Evolutionary conservation across 352 stramenopile species (phyloP), one percentile per base, ranked within the genome.

Genomic region (Pseudoperonospora humuli): DNA sequence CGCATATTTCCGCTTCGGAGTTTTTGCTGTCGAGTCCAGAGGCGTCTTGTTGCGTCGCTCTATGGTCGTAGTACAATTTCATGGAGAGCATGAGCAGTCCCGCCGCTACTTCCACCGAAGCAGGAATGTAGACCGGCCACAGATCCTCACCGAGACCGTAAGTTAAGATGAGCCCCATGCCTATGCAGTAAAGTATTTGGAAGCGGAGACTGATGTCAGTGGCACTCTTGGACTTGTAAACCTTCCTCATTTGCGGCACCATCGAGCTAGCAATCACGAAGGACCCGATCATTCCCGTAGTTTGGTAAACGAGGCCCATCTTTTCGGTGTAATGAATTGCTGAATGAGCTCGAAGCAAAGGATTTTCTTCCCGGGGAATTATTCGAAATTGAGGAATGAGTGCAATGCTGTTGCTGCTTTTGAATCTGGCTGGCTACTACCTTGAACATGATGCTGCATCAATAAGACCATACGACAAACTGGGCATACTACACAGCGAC

Each of bases 171-270:
- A 77, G 43, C 1, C 70, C 70, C n/a, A 57, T 69, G 27, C 71
- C 66, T 10, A 57, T 43, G 32, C 65, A 53, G 53, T 76, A 84
- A 28, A 78, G 53, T 18, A 58, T 23, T 25, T 77, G 58, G 42
- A 79, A 79, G 33, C 50, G 53, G 25, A 71, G 50, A 34, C 64
- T 79, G 11, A 79, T 74, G 49, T 84, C 69, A 35, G 66, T 70
- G 38, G 69, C 67, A 41, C 67, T 79, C 51, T 78, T 80, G 37
- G 66, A 79, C 37, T 59, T 61, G 56, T 69, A 77, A n/a, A 81
- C 64, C 43, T 80, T 84, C 39, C 44, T 40, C 47, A 81, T 71
- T 28, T 84, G 68, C 38, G 68, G 68, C 25, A 81, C 55, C n/a
- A 84, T 54, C n/a, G 65, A 63, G 21, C 54, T 64, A 18, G 68